Percentiles rank a stretch among this genome's conserved stretches.
phyloP scores from a whole-genome alignment of 208 protist genomes.

The Tetramitus jugosus region DNA sequence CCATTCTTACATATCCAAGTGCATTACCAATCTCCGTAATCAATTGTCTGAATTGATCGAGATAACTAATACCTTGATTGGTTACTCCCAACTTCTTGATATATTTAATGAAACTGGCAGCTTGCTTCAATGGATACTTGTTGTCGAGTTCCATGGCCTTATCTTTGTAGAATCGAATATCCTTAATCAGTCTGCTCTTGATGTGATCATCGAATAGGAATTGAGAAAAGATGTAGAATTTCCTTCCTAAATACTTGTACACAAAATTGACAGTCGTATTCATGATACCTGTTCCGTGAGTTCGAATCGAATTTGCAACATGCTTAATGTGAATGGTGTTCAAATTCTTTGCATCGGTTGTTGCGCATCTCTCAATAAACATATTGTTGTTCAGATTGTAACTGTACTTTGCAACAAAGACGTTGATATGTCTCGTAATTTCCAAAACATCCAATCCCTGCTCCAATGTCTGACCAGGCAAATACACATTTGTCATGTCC shows the following conservation, averaged over 20 bases:
- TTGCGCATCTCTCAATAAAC: slow-evolving; percentile 73
- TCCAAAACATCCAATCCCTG: slow-evolving; percentile 91
- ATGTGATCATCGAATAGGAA: slow-evolving; percentile 95
- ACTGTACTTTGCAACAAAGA: slow-evolving; percentile 88
- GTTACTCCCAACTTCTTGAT: slow-evolving; percentile 76
- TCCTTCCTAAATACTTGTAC: slow-evolving; percentile 83
- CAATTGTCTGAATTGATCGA: slow-evolving; percentile 82
- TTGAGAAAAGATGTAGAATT: slow-evolving; percentile 83
- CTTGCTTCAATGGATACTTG: slow-evolving; percentile 73
- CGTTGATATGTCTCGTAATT: slow-evolving; percentile 92
- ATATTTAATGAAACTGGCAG: slow-evolving; percentile 77
- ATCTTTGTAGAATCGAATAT: slow-evolving; percentile 57
- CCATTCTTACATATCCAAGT: slow-evolving; percentile 91
- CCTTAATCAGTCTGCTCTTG: slow-evolving; percentile 44
- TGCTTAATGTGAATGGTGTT: slow-evolving; percentile 89
- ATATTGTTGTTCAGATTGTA: slow-evolving; percentile 96
- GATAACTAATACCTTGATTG: slow-evolving; percentile 63
- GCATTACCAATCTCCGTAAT: slow-evolving; percentile 95
- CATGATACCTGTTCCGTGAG: slow-evolving; percentile 94
- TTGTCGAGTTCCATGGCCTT: slow-evolving; percentile 47
- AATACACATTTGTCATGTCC: slow-evolving; percentile 66
- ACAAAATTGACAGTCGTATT: slow-evolving; percentile 95
- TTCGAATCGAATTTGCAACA: slow-evolving; percentile 90
- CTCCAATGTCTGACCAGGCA: slow-evolving; percentile 80
- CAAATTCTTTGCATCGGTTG: slow-evolving; percentile 72